phyloP scores from a whole-genome alignment of 768 basidiomycete species.

The Calocybe cyanea region DNA sequence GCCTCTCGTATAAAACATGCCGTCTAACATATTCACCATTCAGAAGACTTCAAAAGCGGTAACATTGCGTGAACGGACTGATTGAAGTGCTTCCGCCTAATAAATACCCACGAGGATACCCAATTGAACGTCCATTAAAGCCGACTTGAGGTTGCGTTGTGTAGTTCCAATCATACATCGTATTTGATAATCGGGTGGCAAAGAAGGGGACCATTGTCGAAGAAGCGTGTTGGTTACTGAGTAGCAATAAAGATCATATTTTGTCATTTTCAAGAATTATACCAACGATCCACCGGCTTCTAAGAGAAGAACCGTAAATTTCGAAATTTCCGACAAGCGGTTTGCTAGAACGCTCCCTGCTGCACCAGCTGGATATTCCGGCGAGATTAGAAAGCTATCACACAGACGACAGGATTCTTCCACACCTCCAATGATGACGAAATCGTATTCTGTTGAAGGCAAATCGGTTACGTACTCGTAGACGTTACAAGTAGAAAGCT shows the following conservation, averaged over 20 bases:
- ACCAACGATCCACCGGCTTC: slow-evolving; percentile 13
- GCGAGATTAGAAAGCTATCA: neutral
- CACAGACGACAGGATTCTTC: neutral
- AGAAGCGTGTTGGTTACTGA: slow-evolving; percentile 10
- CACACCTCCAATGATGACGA: slow-evolving; percentile 22
- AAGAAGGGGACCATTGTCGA: slow-evolving; percentile 13
- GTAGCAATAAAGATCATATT: neutral
- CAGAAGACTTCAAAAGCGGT: neutral
- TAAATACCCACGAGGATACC: slow-evolving; percentile 23
- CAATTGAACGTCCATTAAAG: slow-evolving; percentile 19
- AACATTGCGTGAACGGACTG: slow-evolving; percentile 16
- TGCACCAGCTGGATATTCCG: slow-evolving; percentile 13
- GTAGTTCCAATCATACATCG: slow-evolving; percentile 26
- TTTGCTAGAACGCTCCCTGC: slow-evolving; percentile 13
- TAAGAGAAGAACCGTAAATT: slow-evolving; percentile 5
- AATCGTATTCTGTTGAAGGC: slow-evolving; percentile 7
- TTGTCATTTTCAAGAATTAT: neutral
- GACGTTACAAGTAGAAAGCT: neutral
- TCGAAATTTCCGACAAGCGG: slow-evolving; percentile 8
- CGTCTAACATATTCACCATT: slow-evolving; percentile 18
- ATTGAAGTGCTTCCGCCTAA: slow-evolving; percentile 28
- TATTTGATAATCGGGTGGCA: slow-evolving; percentile 14
- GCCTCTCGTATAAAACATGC: slow-evolving; percentile 29
- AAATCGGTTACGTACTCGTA: slow-evolving; percentile 8
- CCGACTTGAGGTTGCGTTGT: slow-evolving; percentile 25